phyloP scores from a whole-genome alignment of 805 yeast species.

The baker's yeast (Saccharomyces cerevisiae) region DNA sequence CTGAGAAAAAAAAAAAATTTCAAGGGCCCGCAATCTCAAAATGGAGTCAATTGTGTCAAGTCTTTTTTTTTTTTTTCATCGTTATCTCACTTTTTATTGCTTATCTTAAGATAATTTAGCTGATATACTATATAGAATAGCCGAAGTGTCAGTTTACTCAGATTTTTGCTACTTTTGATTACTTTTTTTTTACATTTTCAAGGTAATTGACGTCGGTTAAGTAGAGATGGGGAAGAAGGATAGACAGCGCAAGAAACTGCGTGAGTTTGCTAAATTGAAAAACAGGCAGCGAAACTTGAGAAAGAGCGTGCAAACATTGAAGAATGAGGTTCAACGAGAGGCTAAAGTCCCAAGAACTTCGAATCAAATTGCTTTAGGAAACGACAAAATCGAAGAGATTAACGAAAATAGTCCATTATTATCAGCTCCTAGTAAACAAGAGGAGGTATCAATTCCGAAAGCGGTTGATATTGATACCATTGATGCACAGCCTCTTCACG shows the following conservation, averaged over 20 bases:
- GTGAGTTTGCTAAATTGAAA: constrained; percentile 19
- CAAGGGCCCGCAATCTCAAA: not conserved
- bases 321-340: not conserved
- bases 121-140: not conserved
- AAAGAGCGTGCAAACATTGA: not conserved
- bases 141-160: not conserved
- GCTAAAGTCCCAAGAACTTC: not conserved
- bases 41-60: not conserved
- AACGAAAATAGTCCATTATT: not conserved
- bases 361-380: not conserved
- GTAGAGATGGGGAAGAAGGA: constrained; percentile 12
- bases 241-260: constrained; percentile 11
- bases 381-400: not conserved
- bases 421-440: not conserved
- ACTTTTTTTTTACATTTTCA: not conserved
- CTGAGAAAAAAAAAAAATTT: not conserved
- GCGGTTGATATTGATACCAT: not conserved
- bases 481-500: not conserved
- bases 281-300: not conserved
- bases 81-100: not conserved
- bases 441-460: not conserved
- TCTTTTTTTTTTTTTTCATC: not conserved
- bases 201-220: not conserved
- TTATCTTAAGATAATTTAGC: not conserved
- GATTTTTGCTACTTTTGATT: not conserved